These are phyloP conservation scores for Phytophthora rubi DNA, from an alignment of 352 stramenopile genomes.

Conservation along the genomic window DNA sequence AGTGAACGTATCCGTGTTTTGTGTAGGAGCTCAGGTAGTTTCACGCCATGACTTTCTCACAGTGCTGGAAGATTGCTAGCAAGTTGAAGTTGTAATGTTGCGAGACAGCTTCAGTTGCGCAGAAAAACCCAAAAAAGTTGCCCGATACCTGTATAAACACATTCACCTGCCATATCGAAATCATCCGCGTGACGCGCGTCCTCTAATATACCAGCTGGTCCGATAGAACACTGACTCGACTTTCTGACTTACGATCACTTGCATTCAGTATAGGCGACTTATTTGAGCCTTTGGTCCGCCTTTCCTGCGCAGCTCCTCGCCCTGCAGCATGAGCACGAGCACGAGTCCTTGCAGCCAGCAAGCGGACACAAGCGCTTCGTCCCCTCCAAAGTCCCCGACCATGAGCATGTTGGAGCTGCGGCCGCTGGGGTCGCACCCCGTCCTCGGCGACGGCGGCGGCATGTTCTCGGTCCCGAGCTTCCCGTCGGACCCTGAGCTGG, in stretches of 20 bases:
- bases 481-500: slow-evolving; percentile 18
- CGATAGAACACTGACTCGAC: slow-evolving; percentile 13
- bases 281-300: slow-evolving; percentile 33
- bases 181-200: not conserved
- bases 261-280: slow-evolving; percentile 12
- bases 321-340: slow-evolving; percentile 18
- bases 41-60: too few species aligned
- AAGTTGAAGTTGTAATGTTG: slow-evolving; percentile 23
- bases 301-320: slow-evolving; percentile 24
- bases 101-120: not conserved
- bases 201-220: slow-evolving; percentile 7
- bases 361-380: slow-evolving; percentile 8
- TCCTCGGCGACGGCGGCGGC: slow-evolving; percentile 36
- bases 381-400: not conserved
- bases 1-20: too few species aligned
- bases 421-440: slow-evolving; percentile 30
- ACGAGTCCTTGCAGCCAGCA: slow-evolving; percentile 3
- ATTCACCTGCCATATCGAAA: not conserved
- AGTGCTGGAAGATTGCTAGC: slow-evolving; percentile 23
- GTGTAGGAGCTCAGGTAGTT: too few species aligned
- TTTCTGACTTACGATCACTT: slow-evolving; percentile 24
- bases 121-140: not conserved
- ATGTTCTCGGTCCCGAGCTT: slow-evolving; percentile 46
- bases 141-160: not conserved
- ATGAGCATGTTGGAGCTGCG: slow-evolving; percentile 42